These are phyloP conservation scores for Sphagnum fallax DNA, from an alignment of 228 moss, liverwort and hornwort species.

Conservation along the genomic window DNA sequence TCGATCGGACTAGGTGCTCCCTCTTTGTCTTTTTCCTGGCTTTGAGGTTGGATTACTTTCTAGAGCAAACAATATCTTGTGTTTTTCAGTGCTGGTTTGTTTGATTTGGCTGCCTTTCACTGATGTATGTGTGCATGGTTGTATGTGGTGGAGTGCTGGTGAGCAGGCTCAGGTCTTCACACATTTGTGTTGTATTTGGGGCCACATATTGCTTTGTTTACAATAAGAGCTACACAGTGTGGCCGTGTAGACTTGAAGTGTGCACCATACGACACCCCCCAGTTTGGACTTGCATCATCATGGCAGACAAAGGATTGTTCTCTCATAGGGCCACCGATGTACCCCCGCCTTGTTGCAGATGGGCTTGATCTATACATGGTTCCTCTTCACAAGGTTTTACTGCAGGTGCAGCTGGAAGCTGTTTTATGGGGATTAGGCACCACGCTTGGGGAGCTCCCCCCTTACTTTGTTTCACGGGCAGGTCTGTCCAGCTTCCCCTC, in stretches of 20 bases:
- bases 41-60: no score
- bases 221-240: constrained; percentile 68
- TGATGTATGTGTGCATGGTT: no score
- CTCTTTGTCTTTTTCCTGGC: no score
- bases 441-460: constrained; percentile 90
- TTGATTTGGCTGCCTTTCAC: no score
- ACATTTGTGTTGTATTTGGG: constrained; percentile 51
- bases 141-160: no score
- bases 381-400: constrained; percentile 61
- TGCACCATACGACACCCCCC: constrained; percentile 76
- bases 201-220: constrained; percentile 66
- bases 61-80: no score
- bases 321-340: constrained; percentile 46
- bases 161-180: constrained; percentile 46
- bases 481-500: constrained; percentile 9
- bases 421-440: constrained; percentile 90
- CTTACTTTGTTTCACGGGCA: constrained; percentile 86
- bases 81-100: no score
- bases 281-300: constrained; percentile 74
- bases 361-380: constrained; percentile 63
- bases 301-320: constrained; percentile 73
- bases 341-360: constrained; percentile 56
- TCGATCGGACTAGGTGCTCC: constrained; percentile 40
- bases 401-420: constrained; percentile 89
- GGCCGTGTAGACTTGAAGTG: constrained; percentile 91